Conservation (phyloP, 148 eudicot genomes). For the Spergularia marina region DNA sequence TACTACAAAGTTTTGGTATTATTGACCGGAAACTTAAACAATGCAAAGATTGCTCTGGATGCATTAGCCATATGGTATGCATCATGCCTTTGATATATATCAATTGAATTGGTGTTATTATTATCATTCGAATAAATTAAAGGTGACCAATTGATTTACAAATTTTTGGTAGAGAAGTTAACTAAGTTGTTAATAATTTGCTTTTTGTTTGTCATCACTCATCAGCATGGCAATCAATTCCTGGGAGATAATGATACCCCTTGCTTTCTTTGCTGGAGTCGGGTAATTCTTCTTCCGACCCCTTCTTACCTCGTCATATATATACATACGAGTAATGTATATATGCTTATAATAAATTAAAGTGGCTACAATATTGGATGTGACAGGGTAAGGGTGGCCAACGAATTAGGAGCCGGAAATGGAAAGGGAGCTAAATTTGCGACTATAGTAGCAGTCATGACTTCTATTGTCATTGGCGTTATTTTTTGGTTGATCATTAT, state of each 20-base stretch:
- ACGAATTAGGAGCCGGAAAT: constrained; percentile 54
- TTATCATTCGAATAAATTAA: too few relatives aligned
- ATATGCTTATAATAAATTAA: too few relatives aligned
- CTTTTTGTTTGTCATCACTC: background rate
- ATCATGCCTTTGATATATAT: too few relatives aligned
- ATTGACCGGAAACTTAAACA: constrained; percentile 47
- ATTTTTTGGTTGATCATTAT: constrained; percentile 37
- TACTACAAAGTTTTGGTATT: constrained; percentile 45
- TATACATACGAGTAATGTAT: too few relatives aligned
- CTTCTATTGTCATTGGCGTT: constrained; percentile 38
- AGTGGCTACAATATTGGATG: too few relatives aligned
- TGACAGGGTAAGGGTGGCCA: constrained; percentile 49
- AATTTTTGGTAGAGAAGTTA: background rate
- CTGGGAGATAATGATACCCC: constrained; percentile 56
- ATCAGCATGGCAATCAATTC: constrained; percentile 43
- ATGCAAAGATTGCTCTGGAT: constrained; percentile 49
- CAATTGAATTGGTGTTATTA: too few relatives aligned
- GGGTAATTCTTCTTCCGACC: constrained; percentile 26
- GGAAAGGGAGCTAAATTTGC: constrained; percentile 59
- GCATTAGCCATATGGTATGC: constrained; percentile 46
- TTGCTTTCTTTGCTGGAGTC: constrained; percentile 47
- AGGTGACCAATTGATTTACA: background rate
- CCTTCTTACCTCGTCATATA: too few relatives aligned
- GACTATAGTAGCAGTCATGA: constrained; percentile 37
- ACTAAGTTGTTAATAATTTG: too few relatives aligned